phyloP scores from a whole-genome alignment of 2,329 filamentous ascomycete species.

The Aureobasidium vineae region DNA sequence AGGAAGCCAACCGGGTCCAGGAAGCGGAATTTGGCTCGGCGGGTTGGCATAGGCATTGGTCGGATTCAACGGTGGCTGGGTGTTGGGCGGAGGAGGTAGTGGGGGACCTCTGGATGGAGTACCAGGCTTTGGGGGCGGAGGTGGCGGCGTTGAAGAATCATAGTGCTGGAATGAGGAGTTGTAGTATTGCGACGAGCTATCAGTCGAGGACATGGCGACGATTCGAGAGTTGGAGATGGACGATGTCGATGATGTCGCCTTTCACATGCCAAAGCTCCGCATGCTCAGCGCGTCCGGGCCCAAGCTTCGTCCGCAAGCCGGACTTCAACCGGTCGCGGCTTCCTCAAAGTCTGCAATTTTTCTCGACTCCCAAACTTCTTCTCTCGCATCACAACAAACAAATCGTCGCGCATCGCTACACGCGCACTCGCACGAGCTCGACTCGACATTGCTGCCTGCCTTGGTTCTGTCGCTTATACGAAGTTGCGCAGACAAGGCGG shows the following conservation, averaged over 20 bases:
- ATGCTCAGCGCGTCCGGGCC: not conserved
- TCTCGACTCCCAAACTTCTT: not conserved
- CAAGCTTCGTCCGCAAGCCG: not conserved
- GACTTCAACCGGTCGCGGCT: slow-evolving; percentile 17
- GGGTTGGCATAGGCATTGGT: slow-evolving; percentile 1
- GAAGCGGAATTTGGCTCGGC: slow-evolving; percentile 33
- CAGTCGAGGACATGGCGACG: slow-evolving; percentile 14
- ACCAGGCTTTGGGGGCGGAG: slow-evolving; percentile 49
- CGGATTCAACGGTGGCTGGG: slow-evolving; percentile 32
- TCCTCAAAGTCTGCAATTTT: slow-evolving; percentile 26
- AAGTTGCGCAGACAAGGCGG: not conserved
- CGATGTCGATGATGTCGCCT: slow-evolving; percentile 4
- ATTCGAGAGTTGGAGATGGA: not conserved
- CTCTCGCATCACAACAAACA: slow-evolving; percentile 20
- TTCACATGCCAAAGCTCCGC: slow-evolving; percentile 20
- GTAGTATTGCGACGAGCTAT: slow-evolving; percentile 33
- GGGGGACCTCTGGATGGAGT: slow-evolving; percentile 47
- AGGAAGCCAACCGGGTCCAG: slow-evolving; percentile 73
- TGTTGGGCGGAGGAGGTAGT: slow-evolving; percentile 46
- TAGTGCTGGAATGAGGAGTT: slow-evolving; percentile 40
- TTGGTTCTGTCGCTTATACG: not conserved
- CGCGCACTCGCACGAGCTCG: slow-evolving; percentile 2
- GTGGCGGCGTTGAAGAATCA: slow-evolving; percentile 49
- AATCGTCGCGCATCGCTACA: not conserved
- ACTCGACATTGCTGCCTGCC: slow-evolving; percentile 8